These are phyloP conservation scores for Onygenales sp. DNA, from an alignment of 2,329 filamentous ascomycete genomes.

Conservation along the genomic window DNA sequence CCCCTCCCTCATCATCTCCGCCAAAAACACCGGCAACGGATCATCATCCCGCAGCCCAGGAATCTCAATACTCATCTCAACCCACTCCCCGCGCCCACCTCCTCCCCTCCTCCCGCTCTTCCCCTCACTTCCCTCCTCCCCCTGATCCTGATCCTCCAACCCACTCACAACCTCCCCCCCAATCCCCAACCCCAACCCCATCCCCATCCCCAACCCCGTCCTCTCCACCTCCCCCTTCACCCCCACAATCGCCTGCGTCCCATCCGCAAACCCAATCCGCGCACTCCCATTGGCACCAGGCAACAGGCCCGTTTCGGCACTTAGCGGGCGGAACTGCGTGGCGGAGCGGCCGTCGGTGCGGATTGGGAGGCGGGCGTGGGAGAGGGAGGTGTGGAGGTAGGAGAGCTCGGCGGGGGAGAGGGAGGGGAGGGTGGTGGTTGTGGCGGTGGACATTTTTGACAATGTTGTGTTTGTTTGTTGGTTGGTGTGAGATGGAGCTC, in stretches of 20 bases:
- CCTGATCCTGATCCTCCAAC: slow-evolving; percentile 16
- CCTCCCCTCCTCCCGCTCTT: slow-evolving; percentile 19
- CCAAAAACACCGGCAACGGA: slow-evolving; percentile 74
- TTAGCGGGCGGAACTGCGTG: slow-evolving; percentile 81
- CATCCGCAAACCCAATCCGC: slow-evolving; percentile 86
- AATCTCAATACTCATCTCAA: slow-evolving; percentile 86
- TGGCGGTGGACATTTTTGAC: slow-evolving; percentile 48
- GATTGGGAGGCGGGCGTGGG: slow-evolving; percentile 60
- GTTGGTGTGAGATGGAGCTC: too few species aligned
- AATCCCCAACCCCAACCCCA: slow-evolving; percentile 19
- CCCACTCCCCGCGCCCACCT: slow-evolving; percentile 57
- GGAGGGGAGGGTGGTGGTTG: slow-evolving; percentile 45
- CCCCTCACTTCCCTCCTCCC: slow-evolving; percentile 14
- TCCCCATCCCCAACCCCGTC: slow-evolving; percentile 39
- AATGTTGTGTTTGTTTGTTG: background rate
- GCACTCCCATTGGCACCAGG: slow-evolving; percentile 87
- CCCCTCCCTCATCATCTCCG: slow-evolving; percentile 80
- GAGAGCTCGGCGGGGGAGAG: slow-evolving; percentile 94
- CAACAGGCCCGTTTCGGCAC: slow-evolving; percentile 82
- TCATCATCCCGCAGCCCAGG: slow-evolving; percentile 88
- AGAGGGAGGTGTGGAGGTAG: slow-evolving; percentile 84
- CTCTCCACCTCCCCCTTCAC: slow-evolving; percentile 91
- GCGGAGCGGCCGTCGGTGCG: slow-evolving; percentile 76
- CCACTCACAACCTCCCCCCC: slow-evolving; percentile 32
- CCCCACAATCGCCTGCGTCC: slow-evolving; percentile 90